These are phyloP conservation scores for Grammothele lineata DNA, from an alignment of 768 basidiomycete species.

Conservation along the genomic window DNA sequence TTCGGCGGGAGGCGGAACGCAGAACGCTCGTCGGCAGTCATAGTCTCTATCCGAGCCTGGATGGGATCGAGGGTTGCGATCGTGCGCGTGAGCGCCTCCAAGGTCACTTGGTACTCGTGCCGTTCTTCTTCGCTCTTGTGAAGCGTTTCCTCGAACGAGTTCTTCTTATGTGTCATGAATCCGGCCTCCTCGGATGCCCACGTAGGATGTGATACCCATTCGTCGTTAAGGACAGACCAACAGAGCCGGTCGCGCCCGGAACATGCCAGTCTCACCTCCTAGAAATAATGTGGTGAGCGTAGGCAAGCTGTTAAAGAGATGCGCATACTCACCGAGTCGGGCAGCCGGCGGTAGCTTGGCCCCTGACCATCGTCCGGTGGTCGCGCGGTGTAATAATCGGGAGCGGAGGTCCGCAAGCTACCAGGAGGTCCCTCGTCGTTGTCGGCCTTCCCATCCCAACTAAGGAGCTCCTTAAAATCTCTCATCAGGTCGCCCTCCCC, in stretches of 20 bases:
- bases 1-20: constrained; percentile 79
- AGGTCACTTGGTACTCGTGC: constrained; percentile 94
- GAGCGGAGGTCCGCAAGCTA: constrained; percentile 70
- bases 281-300: no score
- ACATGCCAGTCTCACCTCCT: constrained; percentile 90
- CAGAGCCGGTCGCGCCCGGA: constrained; percentile 93
- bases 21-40: constrained; percentile 83
- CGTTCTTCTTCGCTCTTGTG: constrained; percentile 98
- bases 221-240: constrained; percentile 93
- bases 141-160: constrained; percentile 90
- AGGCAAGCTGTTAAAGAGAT: not conserved
- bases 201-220: constrained; percentile 98
- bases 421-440: constrained; percentile 71
- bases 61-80: constrained; percentile 91
- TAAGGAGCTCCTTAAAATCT: constrained; percentile 85
- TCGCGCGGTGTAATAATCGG: constrained; percentile 72
- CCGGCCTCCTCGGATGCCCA: constrained; percentile 97
- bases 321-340: constrained; percentile 84
- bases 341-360: constrained; percentile 89
- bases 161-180: constrained; percentile 95
- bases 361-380: constrained; percentile 85
- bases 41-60: constrained; percentile 75
- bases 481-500: constrained; percentile 74
- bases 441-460: constrained; percentile 66
- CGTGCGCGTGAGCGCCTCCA: constrained; percentile 86